Evolutionary conservation across 23 red algal species (phyloP), one percentile per base, ranked within the genome.

Genomic region (Pyropia haitanensis): DNA sequence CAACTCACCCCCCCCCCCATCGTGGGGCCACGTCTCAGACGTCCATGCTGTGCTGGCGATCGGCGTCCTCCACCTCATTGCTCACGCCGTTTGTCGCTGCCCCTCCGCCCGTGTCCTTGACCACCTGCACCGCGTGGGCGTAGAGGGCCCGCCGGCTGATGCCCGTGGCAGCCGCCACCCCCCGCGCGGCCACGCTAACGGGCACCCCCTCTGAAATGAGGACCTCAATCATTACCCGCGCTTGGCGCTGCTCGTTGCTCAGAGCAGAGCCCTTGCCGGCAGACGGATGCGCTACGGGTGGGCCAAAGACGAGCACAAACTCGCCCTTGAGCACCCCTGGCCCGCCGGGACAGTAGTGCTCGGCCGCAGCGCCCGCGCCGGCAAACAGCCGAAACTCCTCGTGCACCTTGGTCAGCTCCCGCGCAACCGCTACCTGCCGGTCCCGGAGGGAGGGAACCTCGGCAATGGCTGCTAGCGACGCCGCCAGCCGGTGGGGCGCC

Each of bases 371-470:
- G 17, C 50, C 49, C 3, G 67, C 14, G 16, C 48, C 69, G 3
- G 56, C 61, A 61, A 76, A 87, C 27, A 63, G 49, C 20, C 68
- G 49, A 65, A 95, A 67, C 80, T 95, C 69, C 70, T 95, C 90
- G 22, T 75, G 83, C 52, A 83, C 67, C 32, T 95, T 95, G 17
- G 90, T 95, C 23, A 95, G 65, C 63, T 95, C 90, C 63, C 90
- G 55, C 14, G 76, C 90, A n/a, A 95, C 17, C 23, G 52, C 60
- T 51, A 39, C 51, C n/a, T 51, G 18, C 12, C 64, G 39, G 13
- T 28, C 65, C 14, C 60, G 53, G 3, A 21, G 56, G 6, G 51
- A 20, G 56, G 50, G 67, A 1, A 34, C 21, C 3, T 70, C 22
- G 5, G 26, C 18, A 2, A 95, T 48, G 18, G 70, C 90, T 17